Base-by-base conservation (phyloP, 2,329 filamentous ascomycete genomes). In the Ustilaginoidea virens region DNA sequence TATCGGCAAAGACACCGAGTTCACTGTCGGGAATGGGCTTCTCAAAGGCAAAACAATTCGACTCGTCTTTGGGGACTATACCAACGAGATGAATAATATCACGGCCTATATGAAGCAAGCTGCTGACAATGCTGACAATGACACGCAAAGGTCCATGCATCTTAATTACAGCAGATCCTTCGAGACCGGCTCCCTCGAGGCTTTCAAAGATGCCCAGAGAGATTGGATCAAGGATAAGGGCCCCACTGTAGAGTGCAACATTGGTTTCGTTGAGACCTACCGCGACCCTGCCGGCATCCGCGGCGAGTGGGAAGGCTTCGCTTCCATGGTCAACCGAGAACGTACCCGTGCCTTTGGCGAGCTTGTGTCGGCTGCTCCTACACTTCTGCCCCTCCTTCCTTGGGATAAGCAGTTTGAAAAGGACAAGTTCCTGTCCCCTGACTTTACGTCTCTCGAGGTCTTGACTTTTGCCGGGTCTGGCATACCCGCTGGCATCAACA, bases 391-490 rank as follows among this genome's bases (percentile, higher is more conserved):
- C 5, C 73, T 92, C 36, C 61, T 98, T 10, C 90, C 90, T 0
- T 98, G 90, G 90, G 61, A 64, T 20, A 68, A 70, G 26, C 80
- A 82, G 1, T 98, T 96, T 40, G 90, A 98, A 50, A 96, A 96
- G 55, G 86, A 94, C 60, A 85, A 80, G 46, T 98, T 98, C 54
- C 57, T 92, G 20, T 87, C 82, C 29, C 90, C 90, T 0, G 90
- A 98, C 51, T 98, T 98, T 48, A 96, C 90, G 0, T 90, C 80
- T 7, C 65, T 96, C 2, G 90, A 98, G 51, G 85, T 94, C 3
- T 56, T 94, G 35, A 83, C 79, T 1, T 94, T 94, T 42, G 54
- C 51, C 32, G 54, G 62, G 29, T 74, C 63, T 34, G 76, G 70
- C 32, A 80, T 78, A 31, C 73, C 73, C 7, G 72, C 71, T 15